phyloP scores from a whole-genome alignment of 2,329 filamentous ascomycete species.

The Colletotrichum sp. region DNA sequence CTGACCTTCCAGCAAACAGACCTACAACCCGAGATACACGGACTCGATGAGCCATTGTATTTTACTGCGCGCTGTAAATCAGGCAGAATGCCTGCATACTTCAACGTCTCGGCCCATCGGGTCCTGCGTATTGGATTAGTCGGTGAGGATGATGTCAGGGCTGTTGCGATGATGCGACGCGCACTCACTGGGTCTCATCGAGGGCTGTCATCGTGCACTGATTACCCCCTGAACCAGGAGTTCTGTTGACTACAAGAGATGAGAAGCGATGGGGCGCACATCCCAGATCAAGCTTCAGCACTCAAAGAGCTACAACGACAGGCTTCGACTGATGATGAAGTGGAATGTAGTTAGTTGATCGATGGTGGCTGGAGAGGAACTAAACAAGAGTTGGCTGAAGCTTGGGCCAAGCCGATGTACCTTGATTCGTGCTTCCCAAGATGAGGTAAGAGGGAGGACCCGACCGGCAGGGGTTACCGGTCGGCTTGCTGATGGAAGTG shows the following conservation, averaged over 20 bases:
- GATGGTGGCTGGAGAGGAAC: conserved; percentile 13
- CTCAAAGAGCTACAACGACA: background rate
- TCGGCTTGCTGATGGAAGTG: background rate
- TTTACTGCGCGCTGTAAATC: conserved; percentile 70
- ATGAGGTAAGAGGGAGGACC: conserved; percentile 2
- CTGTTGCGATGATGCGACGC: background rate
- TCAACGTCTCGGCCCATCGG: conserved; percentile 71
- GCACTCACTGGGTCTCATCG: conserved; percentile 19
- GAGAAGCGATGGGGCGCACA: background rate
- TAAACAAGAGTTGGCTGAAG: background rate
- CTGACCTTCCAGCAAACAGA: conserved; percentile 91
- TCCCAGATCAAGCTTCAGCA: background rate
- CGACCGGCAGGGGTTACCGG: background rate
- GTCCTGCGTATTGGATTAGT: conserved; percentile 45
- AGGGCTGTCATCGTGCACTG: conserved; percentile 5
- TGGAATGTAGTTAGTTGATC: conserved; percentile 6
- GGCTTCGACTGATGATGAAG: background rate
- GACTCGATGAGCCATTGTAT: conserved; percentile 61
- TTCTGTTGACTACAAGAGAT: background rate
- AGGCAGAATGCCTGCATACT: conserved; percentile 60
- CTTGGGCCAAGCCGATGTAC: conserved; percentile 14
- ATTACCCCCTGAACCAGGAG: background rate
- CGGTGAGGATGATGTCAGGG: conserved; percentile 23
- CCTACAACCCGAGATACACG: conserved; percentile 75
- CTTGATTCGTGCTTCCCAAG: background rate